Evolutionary conservation across 2,329 filamentous ascomycete genomes (phyloP).

Genomic region (Trichoderma aggressivum): DNA sequence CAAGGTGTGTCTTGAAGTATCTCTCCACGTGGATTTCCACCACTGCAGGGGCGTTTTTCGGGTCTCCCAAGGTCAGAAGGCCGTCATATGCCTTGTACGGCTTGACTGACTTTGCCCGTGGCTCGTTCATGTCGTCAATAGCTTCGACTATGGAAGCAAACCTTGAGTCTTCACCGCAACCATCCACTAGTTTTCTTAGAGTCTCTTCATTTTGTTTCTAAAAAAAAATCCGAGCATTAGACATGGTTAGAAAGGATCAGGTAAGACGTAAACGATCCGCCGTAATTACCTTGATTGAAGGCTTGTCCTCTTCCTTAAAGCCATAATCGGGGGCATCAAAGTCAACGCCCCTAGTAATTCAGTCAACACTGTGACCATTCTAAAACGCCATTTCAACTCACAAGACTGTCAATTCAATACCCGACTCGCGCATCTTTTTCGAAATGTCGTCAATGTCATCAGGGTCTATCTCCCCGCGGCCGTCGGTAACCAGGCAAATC

Average conservation of each 20-base stretch:
- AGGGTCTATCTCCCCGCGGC: slow-evolving; percentile 65
- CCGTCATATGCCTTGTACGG: slow-evolving; percentile 80
- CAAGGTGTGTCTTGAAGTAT: slow-evolving; percentile 81
- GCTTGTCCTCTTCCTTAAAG: slow-evolving; percentile 87
- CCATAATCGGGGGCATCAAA: slow-evolving; percentile 90
- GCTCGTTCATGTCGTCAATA: slow-evolving; percentile 72
- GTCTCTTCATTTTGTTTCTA: slow-evolving; percentile 64
- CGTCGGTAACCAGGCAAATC: slow-evolving; percentile 85
- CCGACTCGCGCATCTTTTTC: slow-evolving; percentile 68
- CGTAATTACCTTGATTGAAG: slow-evolving; percentile 58
- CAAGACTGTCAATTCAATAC: slow-evolving; percentile 77
- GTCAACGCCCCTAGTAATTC: slow-evolving; percentile 69
- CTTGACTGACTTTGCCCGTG: slow-evolving; percentile 70
- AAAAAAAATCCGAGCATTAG: neutral
- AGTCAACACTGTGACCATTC: neutral
- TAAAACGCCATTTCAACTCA: slow-evolving; percentile 42
- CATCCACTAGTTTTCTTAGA: slow-evolving; percentile 61
- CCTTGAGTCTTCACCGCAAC: slow-evolving; percentile 59
- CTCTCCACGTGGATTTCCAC: slow-evolving; percentile 83
- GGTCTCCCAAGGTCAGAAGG: slow-evolving; percentile 73
- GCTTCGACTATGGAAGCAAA: slow-evolving; percentile 87
- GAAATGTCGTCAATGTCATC: slow-evolving; percentile 69
- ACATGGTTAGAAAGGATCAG: neutral
- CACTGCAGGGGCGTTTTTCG: slow-evolving; percentile 67
- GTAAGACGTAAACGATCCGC: neutral